A percentile compares a stretch with the other conserved stretches of the same genome.
Conservation (phyloP, 148 eudicot species). For the Cornus kousa region DNA sequence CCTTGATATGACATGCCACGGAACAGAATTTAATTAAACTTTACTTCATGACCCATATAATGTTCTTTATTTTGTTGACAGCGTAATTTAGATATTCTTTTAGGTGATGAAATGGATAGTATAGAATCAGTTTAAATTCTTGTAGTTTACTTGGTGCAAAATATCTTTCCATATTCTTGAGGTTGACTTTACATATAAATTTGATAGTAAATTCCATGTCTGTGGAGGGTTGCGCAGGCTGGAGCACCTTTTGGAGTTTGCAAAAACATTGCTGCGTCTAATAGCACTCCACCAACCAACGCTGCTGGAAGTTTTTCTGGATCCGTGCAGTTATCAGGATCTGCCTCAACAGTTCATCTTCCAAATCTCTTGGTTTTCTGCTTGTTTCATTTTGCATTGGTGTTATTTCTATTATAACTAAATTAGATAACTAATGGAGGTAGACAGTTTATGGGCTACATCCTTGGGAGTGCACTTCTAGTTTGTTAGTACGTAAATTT, state of each 20-base stretch:
- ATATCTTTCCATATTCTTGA: not conserved
- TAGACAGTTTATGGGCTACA: constrained; percentile 1
- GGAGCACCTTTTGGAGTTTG: constrained; percentile 84
- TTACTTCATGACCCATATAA: not conserved
- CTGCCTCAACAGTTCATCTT: constrained; percentile 38
- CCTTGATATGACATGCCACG: not conserved
- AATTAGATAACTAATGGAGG: constrained; percentile 10
- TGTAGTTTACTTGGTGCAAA: not conserved
- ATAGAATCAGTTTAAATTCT: not conserved
- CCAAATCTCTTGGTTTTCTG: constrained; percentile 30
- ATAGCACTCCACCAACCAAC: constrained; percentile 36
- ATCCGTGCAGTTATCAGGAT: constrained; percentile 76
- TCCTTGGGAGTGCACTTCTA: constrained; percentile 6
- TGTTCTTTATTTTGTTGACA: not conserved
- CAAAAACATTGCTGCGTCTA: constrained; percentile 49
- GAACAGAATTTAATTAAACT: not conserved
- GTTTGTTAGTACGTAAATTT: constrained; percentile 8
- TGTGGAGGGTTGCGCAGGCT: constrained; percentile 47
- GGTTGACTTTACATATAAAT: not conserved
- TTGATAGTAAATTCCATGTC: constrained; percentile 4
- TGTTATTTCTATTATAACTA: constrained; percentile 25
- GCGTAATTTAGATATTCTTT: not conserved
- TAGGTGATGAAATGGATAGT: not conserved
- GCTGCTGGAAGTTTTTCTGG: constrained; percentile 80
- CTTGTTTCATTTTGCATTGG: constrained; percentile 31